Evolutionary conservation across 2,329 filamentous ascomycete genomes (phyloP).

Genomic region (Ceratocystis colombiana): DNA sequence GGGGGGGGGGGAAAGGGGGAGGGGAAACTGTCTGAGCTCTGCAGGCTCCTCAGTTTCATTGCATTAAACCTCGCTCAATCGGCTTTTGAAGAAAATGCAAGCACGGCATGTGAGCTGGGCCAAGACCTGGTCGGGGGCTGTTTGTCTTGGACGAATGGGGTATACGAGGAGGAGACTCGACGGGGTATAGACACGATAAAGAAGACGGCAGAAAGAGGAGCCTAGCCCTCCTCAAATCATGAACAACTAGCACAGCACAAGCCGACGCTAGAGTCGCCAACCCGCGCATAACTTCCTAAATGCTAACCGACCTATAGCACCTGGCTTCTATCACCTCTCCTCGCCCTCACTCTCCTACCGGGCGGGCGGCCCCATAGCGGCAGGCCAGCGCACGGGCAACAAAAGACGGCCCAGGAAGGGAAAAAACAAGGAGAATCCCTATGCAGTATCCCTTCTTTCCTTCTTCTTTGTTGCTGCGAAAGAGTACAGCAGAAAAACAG

Average conservation of each 20-base stretch:
- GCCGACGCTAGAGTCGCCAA: background rate
- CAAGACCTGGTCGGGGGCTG: background rate
- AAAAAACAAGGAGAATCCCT: background rate
- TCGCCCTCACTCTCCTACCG: background rate
- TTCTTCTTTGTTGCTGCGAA: background rate
- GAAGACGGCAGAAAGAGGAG: background rate
- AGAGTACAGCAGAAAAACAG: background rate
- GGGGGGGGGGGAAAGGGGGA: background rate
- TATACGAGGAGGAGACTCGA: background rate
- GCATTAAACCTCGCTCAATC: background rate
- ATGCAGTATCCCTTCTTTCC: background rate
- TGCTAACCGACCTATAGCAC: background rate
- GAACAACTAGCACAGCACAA: background rate
- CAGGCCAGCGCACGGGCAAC: conserved; percentile 5
- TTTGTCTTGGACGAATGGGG: background rate
- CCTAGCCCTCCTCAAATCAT: background rate
- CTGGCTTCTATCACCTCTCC: background rate
- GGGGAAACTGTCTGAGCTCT: background rate
- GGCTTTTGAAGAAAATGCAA: background rate
- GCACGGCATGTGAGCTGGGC: background rate
- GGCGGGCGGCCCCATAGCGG: conserved; percentile 5
- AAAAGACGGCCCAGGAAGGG: background rate
- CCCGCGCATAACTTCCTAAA: no score
- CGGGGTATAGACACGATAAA: background rate
- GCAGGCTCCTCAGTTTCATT: no score